phyloP scores from a whole-genome alignment of 495 filamentous ascomycete genomes.

The Xylaria palmicola region DNA sequence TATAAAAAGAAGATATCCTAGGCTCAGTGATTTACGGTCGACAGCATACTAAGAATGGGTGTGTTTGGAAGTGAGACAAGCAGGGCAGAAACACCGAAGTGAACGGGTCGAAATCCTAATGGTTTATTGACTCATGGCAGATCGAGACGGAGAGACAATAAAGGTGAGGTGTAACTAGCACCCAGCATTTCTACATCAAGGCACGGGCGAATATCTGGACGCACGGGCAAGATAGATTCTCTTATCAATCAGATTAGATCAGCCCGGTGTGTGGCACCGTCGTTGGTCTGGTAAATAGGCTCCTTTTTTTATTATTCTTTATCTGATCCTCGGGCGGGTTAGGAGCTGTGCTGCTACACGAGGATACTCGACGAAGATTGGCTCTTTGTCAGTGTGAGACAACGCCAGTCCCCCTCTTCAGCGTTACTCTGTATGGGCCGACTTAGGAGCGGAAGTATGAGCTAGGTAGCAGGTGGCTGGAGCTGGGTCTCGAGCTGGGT shows the following conservation, averaged over 20 bases:
- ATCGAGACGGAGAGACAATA: neutral
- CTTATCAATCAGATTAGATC: constrained; percentile 21
- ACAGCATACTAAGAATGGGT: neutral
- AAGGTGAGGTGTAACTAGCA: neutral
- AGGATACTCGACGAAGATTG: neutral
- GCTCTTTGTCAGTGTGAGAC: neutral
- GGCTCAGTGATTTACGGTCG: neutral
- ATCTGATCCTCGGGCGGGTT: constrained; percentile 4
- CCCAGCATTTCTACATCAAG: neutral
- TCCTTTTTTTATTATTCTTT: neutral
- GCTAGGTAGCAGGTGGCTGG: neutral
- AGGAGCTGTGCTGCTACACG: neutral
- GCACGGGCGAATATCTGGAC: neutral
- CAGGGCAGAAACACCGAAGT: neutral
- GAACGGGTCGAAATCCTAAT: neutral
- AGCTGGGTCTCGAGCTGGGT: neutral
- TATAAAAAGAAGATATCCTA: neutral
- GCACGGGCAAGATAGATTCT: neutral
- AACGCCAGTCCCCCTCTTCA: neutral
- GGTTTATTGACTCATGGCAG: neutral
- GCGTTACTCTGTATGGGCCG: neutral
- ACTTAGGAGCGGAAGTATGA: neutral
- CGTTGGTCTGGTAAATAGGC: neutral
- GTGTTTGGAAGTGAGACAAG: neutral
- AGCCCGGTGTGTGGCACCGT: neutral